Evolutionary conservation across 2,329 filamentous ascomycete genomes (phyloP).

Genomic region (Aotearoamyces nothofagi): DNA sequence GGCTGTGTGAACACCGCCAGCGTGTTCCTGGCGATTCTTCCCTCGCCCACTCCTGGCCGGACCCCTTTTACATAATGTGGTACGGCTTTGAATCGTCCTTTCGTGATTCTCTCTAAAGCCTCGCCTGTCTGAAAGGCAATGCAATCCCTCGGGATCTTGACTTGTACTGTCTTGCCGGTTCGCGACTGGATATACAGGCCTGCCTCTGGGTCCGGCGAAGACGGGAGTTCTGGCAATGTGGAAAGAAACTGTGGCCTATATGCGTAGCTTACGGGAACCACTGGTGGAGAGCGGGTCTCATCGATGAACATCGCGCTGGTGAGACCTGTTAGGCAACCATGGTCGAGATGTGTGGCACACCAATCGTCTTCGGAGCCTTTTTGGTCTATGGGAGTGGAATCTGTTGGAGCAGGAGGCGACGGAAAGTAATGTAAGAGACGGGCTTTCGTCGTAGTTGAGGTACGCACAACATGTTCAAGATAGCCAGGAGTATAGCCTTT

Average conservation of each 20-base stretch:
- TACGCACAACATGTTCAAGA: conserved; percentile 73
- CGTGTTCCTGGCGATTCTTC: conserved; percentile 63
- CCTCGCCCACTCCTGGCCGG: conserved; percentile 33
- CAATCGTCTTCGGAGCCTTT: conserved; percentile 62
- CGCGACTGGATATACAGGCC: conserved; percentile 92
- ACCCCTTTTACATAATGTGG: conserved; percentile 88
- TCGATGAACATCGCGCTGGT: conserved; percentile 96
- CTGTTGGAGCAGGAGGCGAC: conserved; percentile 24
- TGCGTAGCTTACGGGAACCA: conserved; percentile 15
- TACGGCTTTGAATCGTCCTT: conserved; percentile 84
- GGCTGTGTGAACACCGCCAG: conserved; percentile 95
- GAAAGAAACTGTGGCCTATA: conserved; percentile 21
- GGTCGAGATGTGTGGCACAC: conserved; percentile 85
- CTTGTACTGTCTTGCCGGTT: conserved; percentile 69
- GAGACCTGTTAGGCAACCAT: conserved; percentile 84
- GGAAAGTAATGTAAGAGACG: conserved; percentile 90
- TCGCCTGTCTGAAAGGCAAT: conserved; percentile 95
- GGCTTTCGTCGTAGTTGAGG: conserved; percentile 80
- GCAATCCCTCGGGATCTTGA: conserved; percentile 79
- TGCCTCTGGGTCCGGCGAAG: conserved; percentile 68
- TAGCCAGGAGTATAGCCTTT: conserved; percentile 62
- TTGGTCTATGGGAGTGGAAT: conserved; percentile 20
- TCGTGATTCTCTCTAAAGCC: conserved; percentile 77
- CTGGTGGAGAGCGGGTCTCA: conserved; percentile 35
- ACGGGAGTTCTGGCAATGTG: conserved; percentile 52